A percentile compares a stretch with the other conserved stretches of the same genome.
Conservation (phyloP, 371 early-diverging fungal genomes). For the Circinella umbellata region DNA sequence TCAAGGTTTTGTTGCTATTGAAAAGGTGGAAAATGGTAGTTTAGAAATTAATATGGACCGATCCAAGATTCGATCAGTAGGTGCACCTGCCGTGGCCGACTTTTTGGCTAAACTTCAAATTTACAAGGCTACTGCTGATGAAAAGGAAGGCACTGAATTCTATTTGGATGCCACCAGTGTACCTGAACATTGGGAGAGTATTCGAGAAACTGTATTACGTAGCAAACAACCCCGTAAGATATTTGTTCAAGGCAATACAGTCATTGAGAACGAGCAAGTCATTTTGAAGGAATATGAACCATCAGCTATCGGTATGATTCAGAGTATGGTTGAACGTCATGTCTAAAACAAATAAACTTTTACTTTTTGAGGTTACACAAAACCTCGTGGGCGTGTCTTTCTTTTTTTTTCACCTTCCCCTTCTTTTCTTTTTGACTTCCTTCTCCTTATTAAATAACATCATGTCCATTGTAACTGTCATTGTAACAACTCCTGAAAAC, state of each 20-base stretch:
- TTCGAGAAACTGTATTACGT: slow-evolving; percentile 57
- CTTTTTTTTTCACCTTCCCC: neutral
- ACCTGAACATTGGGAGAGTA: slow-evolving; percentile 50
- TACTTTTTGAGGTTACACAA: neutral
- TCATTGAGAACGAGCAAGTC: slow-evolving; percentile 43
- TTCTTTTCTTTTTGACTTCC: neutral
- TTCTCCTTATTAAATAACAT: neutral
- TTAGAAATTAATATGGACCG: slow-evolving; percentile 56
- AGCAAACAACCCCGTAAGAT: slow-evolving; percentile 64
- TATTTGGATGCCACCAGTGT: slow-evolving; percentile 59
- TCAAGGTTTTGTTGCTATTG: slow-evolving; percentile 40
- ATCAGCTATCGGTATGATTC: slow-evolving; percentile 60
- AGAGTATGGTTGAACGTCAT: slow-evolving; percentile 59
- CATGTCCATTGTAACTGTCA: slow-evolving; percentile 76
- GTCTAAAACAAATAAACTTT: slow-evolving; percentile 25
- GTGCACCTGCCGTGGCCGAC: slow-evolving; percentile 55
- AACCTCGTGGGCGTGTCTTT: neutral
- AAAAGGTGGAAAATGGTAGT: slow-evolving; percentile 37
- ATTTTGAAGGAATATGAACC: slow-evolving; percentile 61
- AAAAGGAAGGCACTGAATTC: slow-evolving; percentile 45
- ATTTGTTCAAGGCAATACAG: slow-evolving; percentile 61
- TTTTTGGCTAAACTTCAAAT: slow-evolving; percentile 62
- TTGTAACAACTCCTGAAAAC: slow-evolving; percentile 70
- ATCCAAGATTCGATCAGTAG: slow-evolving; percentile 54
- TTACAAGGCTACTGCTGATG: slow-evolving; percentile 66